Percentiles rank a stretch among this genome's conserved stretches.
Evolutionary conservation across 257 asterid species (phyloP).

Genomic region (Petunia axillaris): DNA sequence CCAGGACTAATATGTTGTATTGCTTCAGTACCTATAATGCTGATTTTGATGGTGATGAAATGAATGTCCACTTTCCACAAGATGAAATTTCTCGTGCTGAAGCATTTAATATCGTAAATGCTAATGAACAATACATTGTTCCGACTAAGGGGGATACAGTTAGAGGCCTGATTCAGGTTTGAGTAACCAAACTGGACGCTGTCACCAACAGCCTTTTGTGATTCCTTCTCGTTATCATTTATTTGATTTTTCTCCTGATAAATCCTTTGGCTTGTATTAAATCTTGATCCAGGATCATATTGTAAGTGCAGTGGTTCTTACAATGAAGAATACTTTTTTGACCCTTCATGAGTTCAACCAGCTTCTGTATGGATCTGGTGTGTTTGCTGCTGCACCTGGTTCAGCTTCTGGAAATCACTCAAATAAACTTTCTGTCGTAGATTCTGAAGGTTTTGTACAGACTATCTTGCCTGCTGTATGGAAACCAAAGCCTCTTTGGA

Average conservation of each 20-base stretch:
- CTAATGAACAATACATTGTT: slow-evolving; percentile 95
- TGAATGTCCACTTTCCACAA: slow-evolving; percentile 99
- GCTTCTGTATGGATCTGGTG: slow-evolving; percentile 92
- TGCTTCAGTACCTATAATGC: slow-evolving; percentile 90
- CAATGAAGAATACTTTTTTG: slow-evolving; percentile 85
- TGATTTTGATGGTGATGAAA: slow-evolving; percentile 99
- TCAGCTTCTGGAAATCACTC: slow-evolving; percentile 46
- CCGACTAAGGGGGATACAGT: slow-evolving; percentile 99
- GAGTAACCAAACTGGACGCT: slow-evolving; percentile 27
- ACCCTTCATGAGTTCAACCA: slow-evolving; percentile 79
- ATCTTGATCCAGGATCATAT: slow-evolving; percentile 77
- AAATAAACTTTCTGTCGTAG: slow-evolving; percentile 55
- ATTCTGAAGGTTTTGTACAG: slow-evolving; percentile 62
- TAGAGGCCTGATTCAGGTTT: slow-evolving; percentile 98
- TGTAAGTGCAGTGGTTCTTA: slow-evolving; percentile 86
- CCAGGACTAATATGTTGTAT: slow-evolving; percentile 34
- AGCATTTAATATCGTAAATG: slow-evolving; percentile 94
- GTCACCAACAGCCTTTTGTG: slow-evolving; percentile 14
- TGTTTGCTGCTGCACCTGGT: slow-evolving; percentile 52
- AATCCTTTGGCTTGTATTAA: slow-evolving; percentile 25
- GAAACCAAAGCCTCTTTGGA: slow-evolving; percentile 99
- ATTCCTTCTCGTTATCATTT: slow-evolving; percentile 19
- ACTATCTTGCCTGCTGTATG: slow-evolving; percentile 78
- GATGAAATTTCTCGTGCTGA: slow-evolving; percentile 99
- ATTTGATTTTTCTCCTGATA: slow-evolving; percentile 13